Evolutionary conservation across 352 stramenopile genomes (phyloP), one percentile per base, ranked within the genome.

Genomic region (Phytophthora boehmeriae): DNA sequence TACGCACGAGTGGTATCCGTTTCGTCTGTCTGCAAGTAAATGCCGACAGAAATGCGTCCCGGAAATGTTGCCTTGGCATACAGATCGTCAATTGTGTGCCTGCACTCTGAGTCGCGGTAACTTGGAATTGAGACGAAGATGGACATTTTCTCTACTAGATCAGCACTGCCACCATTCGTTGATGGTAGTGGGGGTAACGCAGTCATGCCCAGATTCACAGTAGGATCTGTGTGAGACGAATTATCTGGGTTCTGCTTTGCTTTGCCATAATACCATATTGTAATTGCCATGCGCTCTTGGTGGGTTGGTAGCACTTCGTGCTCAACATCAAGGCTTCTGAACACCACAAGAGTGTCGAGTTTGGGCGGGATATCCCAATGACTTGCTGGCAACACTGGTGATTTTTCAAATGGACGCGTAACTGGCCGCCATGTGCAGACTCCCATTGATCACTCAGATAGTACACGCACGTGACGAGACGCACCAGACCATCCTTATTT

Each of bases 61-160:
- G 90, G 83, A 51, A 84, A 50, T n/a, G 59, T 48, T 14, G 95
- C 90, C 27, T 75, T 88, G 5, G 56, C 58, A 8, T 90, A 30
- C 23, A 93, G 66, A 59, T 94, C 76, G 54, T 84, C 65, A 8
- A 99, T 73, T 0, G 95, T 98, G 28, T 86, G 78, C 39, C 71
- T 78, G 22, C 80, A 94, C 73, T 98, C 93, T 10, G 84, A 80
- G 68, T 99, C 96, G 32, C 93, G 83, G 59, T 97, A 98, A 58
- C 87, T 96, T 28, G 95, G 89, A 44, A 99, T 96, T 1, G 90
- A 86, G 5, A 98, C 94, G 67, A 98, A 98, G 52, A 99, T 98
- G 5, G 72, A 83, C 42, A 52, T 41, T 43, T 54, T 17, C 2
- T 64, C 30, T n/a, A n/a, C 8, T 22, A 35, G 30, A 5, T n/a